Base-by-base conservation (phyloP, 139 green algal genomes). In the Chlamydomonas asymmetrica region DNA sequence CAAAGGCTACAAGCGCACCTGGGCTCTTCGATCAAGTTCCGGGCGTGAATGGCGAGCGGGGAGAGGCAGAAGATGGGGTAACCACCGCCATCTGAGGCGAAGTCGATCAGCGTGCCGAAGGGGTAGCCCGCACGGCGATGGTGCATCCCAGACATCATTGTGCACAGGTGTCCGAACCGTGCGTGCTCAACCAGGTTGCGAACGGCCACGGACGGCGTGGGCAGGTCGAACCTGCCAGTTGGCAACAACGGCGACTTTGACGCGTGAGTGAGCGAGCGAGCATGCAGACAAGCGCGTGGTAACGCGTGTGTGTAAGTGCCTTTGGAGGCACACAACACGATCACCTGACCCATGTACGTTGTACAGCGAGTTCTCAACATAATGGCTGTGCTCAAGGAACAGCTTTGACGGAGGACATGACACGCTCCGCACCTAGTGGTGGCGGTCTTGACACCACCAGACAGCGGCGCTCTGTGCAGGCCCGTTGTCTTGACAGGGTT, bases 131-230 rank as follows among this genome's bases (percentile, higher is more conserved):
- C 85, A 6, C 80, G 74, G 25, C 95, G 88, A 83, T 99, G 97
- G 80, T 99, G 95, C 95, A 98, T 98, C 73, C 88, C 85, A 31
- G 83, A 95, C 97, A 99, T 99, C 50, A 94, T 88, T 37, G 95
- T 98, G 84, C 93, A 98, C 61, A 99, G 82, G 80, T 98, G 93
- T 23, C 92, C 96, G 79, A 93, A 97, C 73, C 93, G 83, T 71
- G 87, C 86, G 70, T 85, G 72, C 78, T 91, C 86, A 48, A 96
- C 87, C 52, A 98, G 84, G 78, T 98, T 98, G 43, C 93, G 86
- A 2, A 95, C 94, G 37, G 96, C 96, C 25, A 98, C 85, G 2
- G 87, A 78, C 0, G 93, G 91, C 0, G 84, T 79, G 16, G 96
- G 95, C 39, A 99, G 87, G 66, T 96, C 91, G 77, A 91, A 95